Percentiles rank a stretch among this genome's conserved stretches.
Evolutionary conservation across 2,329 filamentous ascomycete genomes (phyloP).

Genomic region (Monilinia fructicola): DNA sequence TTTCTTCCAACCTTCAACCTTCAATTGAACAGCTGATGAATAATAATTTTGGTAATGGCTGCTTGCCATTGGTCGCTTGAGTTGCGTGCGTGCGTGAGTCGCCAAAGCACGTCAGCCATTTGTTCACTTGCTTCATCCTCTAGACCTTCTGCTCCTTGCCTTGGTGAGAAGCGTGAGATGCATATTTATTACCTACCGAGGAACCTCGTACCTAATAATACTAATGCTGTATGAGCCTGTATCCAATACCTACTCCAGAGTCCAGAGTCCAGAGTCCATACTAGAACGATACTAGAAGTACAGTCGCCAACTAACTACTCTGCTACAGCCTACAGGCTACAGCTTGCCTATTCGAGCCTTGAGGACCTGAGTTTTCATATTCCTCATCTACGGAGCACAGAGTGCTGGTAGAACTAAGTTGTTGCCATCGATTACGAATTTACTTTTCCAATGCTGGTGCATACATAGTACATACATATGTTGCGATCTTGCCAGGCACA

Average conservation of each 20-base stretch:
- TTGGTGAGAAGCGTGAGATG: too few relatives aligned
- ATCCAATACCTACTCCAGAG: too few relatives aligned
- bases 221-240: too few relatives aligned
- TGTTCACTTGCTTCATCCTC: too few relatives aligned
- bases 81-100: too few relatives aligned
- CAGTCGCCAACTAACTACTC: constrained; percentile 1
- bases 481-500: constrained; percentile 11
- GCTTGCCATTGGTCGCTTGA: not conserved
- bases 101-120: too few relatives aligned
- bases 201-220: not conserved
- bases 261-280: too few relatives aligned
- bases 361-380: not conserved
- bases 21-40: constrained; percentile 1
- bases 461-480: not conserved
- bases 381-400: not conserved
- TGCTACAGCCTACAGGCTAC: too few relatives aligned
- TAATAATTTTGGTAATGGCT: not conserved
- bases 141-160: too few relatives aligned
- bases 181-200: too few relatives aligned
- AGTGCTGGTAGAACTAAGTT: too few relatives aligned
- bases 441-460: not conserved
- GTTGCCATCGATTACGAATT: not conserved
- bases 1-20: not conserved
- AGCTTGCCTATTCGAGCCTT: not conserved
- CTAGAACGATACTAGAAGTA: not conserved